Evolutionary conservation across 176 grass and related monocot species (phyloP), one percentile per base, ranked within the genome.

Genomic region (Hyparrhenia diplandra): DNA sequence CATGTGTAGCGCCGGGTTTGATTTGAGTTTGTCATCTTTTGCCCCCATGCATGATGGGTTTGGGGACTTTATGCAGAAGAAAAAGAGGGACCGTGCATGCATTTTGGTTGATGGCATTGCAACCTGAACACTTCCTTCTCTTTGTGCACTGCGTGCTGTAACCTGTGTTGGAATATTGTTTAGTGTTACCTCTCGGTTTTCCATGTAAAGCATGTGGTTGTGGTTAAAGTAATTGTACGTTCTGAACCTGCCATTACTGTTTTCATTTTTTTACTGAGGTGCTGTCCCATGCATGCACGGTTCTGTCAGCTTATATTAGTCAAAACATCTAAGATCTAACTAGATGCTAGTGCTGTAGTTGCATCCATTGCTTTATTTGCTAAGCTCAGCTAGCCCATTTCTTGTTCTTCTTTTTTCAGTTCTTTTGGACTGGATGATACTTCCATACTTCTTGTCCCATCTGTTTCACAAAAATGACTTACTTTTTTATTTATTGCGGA

Each of bases 21-120:
- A 46, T 83, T 73, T 34, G 59, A 64, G 21, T 71, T 83, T 72
- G 80, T 67, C 86, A 39, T 78, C 80, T 79, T 88, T 88, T 73
- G 82, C 34, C 0, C 29, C 42, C 43, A 63, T 87, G 54, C 64
- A 82, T 73, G 69, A 73, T 73, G 69, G 43, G 43, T 31, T 31
- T 72, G 29, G 45, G 64, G 12, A 32, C 64, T 69, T 80, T 80
- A 69, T 69, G 70, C 59, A 75, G 57, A 59, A 36, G 28, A 62
- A 87, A 83, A 67, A 30, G 42, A 71, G 27, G 42, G 42, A 24
- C 54, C 57, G 54, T 78, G 82, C 63, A 70, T 84, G 67, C 27
- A 24, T 84, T 58, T 64, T 2, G 40, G 21, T 71, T 43, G 12
- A 45, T 61, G 35, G 77, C 67, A 72, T 77, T 70, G 78, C 72